Evolutionary conservation across 78 protist species (phyloP), one percentile per base, ranked within the genome.

Genomic region (Planoprotostelium fungivorum): DNA sequence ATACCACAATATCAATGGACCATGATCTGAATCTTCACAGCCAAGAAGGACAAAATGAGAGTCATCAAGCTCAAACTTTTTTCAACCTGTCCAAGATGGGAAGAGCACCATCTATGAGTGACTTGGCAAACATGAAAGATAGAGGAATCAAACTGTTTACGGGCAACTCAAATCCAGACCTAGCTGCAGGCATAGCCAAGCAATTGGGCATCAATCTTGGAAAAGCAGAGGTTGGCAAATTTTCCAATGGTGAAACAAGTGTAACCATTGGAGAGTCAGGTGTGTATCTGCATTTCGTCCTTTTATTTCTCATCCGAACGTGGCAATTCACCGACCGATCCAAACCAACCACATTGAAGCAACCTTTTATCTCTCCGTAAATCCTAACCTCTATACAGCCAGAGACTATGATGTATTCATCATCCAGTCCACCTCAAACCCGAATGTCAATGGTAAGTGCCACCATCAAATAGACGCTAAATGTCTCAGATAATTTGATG

Each of bases 381-480:
- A 73, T 36, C 16, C 87, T 37, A 92, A 90, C 84, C 0, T 92
- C 5, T 16, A 51, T 25, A 25, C 73, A 51, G 73, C 73, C 31
- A 51, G 96, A 63, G 96, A 31, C 0, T 34, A 83, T 36, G 98
- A 96, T 87, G 97, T 97, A 85, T 97, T 88, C 90, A 91, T 96
- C 36, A 89, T 97, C 35, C 97, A 96, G 86, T 91, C 96, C 63
- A 94, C 96, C 35, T 94, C 94, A 36, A 89, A 89, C 38, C 96
- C 96, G 38, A 91, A 94, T 63, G 96, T 91, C 35, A 91, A 94
- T 39, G 93, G 63, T 89, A 89, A 85, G 37, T 90, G 0, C 83
- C 73, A 63, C 34, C 89, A 89, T 29, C 86, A 88, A 34, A 85
- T 90, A 37, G 88, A 90, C 31, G 28, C 63, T 87, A 36, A 36